Conservation (phyloP, 2,329 filamentous ascomycete species). For the Cadophora sp. region DNA sequence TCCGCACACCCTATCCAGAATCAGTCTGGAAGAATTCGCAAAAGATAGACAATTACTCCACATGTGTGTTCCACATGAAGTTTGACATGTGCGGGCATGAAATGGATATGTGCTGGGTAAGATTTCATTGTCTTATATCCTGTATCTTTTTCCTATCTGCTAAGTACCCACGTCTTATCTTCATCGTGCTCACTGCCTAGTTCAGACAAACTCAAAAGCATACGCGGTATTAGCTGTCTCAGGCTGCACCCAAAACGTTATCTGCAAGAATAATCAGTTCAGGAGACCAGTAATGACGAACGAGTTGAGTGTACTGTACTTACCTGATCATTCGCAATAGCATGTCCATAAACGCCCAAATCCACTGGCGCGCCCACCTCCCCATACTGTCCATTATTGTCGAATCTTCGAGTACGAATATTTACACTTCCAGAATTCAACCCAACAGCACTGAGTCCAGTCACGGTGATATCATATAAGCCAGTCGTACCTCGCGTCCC, state of each 20-base stretch:
- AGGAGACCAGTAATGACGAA: too few species aligned
- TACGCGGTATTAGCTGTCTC: conserved; percentile 45
- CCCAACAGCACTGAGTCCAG: conserved; percentile 19
- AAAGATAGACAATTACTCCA: too few species aligned
- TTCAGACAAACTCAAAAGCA: conserved; percentile 47
- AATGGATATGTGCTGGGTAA: too few species aligned
- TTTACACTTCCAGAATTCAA: conserved; percentile 19
- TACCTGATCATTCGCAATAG: conserved; percentile 12
- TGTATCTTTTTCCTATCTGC: too few species aligned
- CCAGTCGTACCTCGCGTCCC: conserved; percentile 20
- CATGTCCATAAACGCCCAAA: conserved; percentile 41
- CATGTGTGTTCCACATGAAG: too few species aligned
- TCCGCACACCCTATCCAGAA: too few species aligned
- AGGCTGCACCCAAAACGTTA: conserved; percentile 45
- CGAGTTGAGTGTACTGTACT: too few species aligned
- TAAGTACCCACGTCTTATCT: not conserved
- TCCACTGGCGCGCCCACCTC: conserved; percentile 43
- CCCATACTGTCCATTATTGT: conserved; percentile 22
- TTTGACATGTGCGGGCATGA: too few species aligned
- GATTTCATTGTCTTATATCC: too few species aligned
- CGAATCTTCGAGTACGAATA: conserved; percentile 36
- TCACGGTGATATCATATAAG: conserved; percentile 23
- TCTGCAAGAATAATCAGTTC: conserved; percentile 35
- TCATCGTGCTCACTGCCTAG: not conserved
- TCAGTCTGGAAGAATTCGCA: too few species aligned